Percentiles rank a stretch among this genome's conserved stretches.
phyloP scores from a whole-genome alignment of 352 stramenopile species.

The Pythium periplocum region DNA sequence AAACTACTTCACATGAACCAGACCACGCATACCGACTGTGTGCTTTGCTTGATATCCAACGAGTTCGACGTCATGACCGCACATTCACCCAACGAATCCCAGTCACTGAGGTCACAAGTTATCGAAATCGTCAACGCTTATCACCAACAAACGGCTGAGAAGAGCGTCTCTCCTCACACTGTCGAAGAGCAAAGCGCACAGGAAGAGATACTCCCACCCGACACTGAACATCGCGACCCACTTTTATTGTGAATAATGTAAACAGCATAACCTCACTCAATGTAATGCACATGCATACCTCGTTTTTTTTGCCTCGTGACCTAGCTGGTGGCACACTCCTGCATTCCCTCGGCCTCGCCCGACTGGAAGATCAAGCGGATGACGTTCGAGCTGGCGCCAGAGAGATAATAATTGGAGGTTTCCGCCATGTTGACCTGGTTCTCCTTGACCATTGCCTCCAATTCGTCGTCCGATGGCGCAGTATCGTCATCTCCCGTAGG shows the following conservation, averaged over 20 bases:
- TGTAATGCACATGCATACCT: no score
- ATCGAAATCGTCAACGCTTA: no score
- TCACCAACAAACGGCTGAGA: no score
- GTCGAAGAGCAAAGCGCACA: no score
- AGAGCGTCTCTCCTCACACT: no score
- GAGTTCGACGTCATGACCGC: background rate
- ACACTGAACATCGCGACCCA: no score
- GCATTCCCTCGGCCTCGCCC: slow-evolving; percentile 44
- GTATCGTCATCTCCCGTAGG: slow-evolving; percentile 39
- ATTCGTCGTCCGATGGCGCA: slow-evolving; percentile 34
- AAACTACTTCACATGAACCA: slow-evolving; percentile 9
- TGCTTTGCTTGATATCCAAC: slow-evolving; percentile 12
- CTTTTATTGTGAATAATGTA: no score
- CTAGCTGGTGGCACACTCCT: slow-evolving; percentile 69
- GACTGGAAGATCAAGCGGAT: slow-evolving; percentile 68
- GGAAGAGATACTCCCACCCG: no score
- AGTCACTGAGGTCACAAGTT: no score
- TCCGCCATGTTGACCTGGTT: slow-evolving; percentile 74
- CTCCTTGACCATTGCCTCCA: slow-evolving; percentile 40
- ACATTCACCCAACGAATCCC: background rate
- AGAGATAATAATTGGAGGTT: slow-evolving; percentile 35
- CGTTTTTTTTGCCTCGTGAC: background rate
- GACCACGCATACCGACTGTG: slow-evolving; percentile 3
- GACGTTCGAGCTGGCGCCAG: slow-evolving; percentile 45
- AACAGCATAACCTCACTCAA: no score